Evolutionary conservation across 768 basidiomycete species (phyloP).

Genomic region (Termitomyces titanicus): DNA sequence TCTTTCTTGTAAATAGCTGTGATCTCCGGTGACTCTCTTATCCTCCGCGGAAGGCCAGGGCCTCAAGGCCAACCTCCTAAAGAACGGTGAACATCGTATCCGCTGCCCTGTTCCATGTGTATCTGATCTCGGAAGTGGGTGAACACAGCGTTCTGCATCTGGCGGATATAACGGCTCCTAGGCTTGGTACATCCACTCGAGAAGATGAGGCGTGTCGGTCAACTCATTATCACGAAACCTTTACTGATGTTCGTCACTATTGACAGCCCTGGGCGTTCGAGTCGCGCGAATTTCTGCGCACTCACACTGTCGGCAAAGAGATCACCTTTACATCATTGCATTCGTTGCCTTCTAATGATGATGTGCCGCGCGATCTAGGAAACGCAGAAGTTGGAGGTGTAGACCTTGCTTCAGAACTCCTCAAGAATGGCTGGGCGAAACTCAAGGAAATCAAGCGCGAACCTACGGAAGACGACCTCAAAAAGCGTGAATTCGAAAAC

Average conservation of each 20-base stretch:
- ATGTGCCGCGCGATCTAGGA: conserved; percentile 76
- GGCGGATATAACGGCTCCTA: conserved; percentile 81
- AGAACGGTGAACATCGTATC: conserved; percentile 58
- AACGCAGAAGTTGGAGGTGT: conserved; percentile 67
- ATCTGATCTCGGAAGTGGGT: not conserved
- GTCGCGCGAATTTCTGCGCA: conserved; percentile 87
- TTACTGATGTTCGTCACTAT: conserved; percentile 6
- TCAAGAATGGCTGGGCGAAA: conserved; percentile 91
- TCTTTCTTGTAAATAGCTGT: conserved; percentile 51
- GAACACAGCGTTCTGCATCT: conserved; percentile 78
- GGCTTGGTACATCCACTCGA: conserved; percentile 75
- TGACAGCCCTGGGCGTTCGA: conserved; percentile 85
- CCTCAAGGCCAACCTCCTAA: conserved; percentile 86
- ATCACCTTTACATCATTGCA: conserved; percentile 82
- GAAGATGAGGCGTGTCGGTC: conserved; percentile 77
- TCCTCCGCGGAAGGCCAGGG: conserved; percentile 73
- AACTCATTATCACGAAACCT: not conserved
- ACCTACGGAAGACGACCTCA: conserved; percentile 72
- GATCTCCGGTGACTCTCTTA: conserved; percentile 86
- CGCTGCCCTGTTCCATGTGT: not conserved
- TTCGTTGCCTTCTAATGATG: conserved; percentile 73
- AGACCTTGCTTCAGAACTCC: conserved; percentile 73
- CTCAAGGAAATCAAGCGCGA: conserved; percentile 86
- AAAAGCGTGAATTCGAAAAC: conserved; percentile 67
- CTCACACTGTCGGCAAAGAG: conserved; percentile 86